Percentiles rank a stretch among this genome's conserved stretches.
Evolutionary conservation across 2,329 filamentous ascomycete genomes (phyloP).

Genomic region (Colletotrichum incanum): DNA sequence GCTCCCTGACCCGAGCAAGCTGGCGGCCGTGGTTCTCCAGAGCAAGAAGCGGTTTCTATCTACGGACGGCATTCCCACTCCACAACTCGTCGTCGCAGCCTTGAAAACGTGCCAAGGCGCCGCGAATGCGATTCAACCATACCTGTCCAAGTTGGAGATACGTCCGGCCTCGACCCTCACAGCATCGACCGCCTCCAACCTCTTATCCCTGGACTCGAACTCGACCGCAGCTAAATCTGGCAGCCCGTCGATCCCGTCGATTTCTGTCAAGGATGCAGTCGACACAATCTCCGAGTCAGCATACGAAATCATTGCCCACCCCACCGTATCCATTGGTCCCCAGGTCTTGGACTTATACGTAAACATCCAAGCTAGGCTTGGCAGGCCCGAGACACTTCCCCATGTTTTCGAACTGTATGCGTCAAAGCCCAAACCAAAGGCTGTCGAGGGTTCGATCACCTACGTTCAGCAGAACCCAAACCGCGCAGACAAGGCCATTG

Average conservation of each 20-base stretch:
- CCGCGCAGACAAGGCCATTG: conserved; percentile 79
- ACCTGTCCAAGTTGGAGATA: conserved; percentile 56
- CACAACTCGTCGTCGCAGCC: conserved; percentile 60
- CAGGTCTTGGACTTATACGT: conserved; percentile 82
- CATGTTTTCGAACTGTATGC: conserved; percentile 87
- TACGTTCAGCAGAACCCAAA: conserved; percentile 78
- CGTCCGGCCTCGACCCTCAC: conserved; percentile 66
- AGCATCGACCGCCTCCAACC: conserved; percentile 51
- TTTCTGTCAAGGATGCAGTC: conserved; percentile 60
- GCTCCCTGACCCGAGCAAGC: conserved; percentile 56
- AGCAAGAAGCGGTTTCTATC: conserved; percentile 61
- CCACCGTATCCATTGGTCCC: conserved; percentile 85
- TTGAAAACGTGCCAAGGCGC: conserved; percentile 63
- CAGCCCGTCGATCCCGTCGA: conserved; percentile 40
- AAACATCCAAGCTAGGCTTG: conserved; percentile 80
- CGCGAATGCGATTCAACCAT: conserved; percentile 61
- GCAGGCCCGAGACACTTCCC: conserved; percentile 82
- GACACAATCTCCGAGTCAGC: conserved; percentile 72
- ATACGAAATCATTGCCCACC: conserved; percentile 80
- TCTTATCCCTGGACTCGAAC: conserved; percentile 53
- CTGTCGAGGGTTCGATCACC: conserved; percentile 70
- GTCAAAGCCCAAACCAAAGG: conserved; percentile 81
- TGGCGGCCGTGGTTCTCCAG: conserved; percentile 60
- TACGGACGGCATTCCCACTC: conserved; percentile 61
- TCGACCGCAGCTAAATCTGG: conserved; percentile 41